phyloP scores from a whole-genome alignment of 1,139 yeast species.

The Candida freyschussii region DNA sequence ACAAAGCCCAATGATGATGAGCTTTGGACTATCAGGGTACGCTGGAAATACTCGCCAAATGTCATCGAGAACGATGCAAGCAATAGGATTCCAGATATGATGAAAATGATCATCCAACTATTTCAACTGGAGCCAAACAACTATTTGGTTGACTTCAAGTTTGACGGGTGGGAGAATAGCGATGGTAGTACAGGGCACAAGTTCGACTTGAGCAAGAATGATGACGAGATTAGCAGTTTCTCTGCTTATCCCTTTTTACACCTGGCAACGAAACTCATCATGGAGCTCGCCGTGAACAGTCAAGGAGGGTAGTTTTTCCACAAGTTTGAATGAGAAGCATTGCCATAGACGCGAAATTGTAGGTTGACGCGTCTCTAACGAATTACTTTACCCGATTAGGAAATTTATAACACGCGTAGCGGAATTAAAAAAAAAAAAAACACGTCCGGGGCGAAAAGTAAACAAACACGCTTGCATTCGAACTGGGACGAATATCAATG shows the following conservation, averaged over 20 bases:
- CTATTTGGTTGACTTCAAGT: constrained; percentile 93
- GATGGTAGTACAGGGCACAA: constrained; percentile 24
- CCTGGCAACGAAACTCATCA: constrained; percentile 83
- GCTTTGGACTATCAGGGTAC: constrained; percentile 93
- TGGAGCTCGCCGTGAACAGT: constrained; percentile 94
- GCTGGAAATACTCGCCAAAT: constrained; percentile 76
- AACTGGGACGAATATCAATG: too few relatives aligned
- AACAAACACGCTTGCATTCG: constrained; percentile 3
- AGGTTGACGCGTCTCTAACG: too few relatives aligned
- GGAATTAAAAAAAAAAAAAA: not conserved
- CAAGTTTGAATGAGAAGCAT: too few relatives aligned
- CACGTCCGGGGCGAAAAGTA: constrained; percentile 2
- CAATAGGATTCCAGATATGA: constrained; percentile 56
- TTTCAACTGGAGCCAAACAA: constrained; percentile 95
- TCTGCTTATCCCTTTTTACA: constrained; percentile 95
- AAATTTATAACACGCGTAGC: too few relatives aligned
- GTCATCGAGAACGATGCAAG: constrained; percentile 27
- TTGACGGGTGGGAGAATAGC: constrained; percentile 87
- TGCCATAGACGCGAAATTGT: too few relatives aligned
- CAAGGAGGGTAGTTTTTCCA: constrained; percentile 32
- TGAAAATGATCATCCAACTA: constrained; percentile 96
- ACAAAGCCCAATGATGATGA: constrained; percentile 90
- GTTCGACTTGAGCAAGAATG: constrained; percentile 27
- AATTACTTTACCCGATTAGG: too few relatives aligned
- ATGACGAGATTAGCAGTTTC: constrained; percentile 76